A percentile compares a stretch with the other conserved stretches of the same genome.
These are phyloP conservation scores for Pyrus hybrid DNA, from an alignment of 331 rosid genomes.

Conservation along the genomic window DNA sequence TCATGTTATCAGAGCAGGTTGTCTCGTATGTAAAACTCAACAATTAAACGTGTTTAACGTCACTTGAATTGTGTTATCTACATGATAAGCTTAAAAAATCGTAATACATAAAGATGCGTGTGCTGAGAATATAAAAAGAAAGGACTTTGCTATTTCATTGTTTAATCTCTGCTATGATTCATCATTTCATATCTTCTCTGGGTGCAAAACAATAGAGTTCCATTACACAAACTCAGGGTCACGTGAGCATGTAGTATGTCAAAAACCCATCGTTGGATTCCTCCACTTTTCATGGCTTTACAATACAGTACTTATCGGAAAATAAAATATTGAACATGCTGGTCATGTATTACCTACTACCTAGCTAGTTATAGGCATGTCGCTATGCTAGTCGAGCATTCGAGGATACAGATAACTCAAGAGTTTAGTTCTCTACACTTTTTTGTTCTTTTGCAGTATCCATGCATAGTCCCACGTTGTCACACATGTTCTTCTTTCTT, in stretches of 20 bases:
- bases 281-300: neutral
- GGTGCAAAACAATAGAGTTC: no score
- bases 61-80: no score
- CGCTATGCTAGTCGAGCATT: neutral
- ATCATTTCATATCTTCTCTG: no score
- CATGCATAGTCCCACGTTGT: neutral
- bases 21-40: no score
- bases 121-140: no score
- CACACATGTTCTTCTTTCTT: neutral
- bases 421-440: neutral
- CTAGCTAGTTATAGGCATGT: constrained; percentile 8
- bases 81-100: no score
- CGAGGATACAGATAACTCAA: neutral
- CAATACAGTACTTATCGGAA: neutral
- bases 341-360: constrained; percentile 17
- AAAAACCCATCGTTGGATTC: neutral
- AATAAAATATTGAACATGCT: neutral
- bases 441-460: neutral
- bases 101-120: no score
- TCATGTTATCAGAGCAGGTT: no score
- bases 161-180: no score
- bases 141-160: no score
- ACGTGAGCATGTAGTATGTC: neutral
- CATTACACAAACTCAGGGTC: neutral
- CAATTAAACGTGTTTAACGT: no score